phyloP scores from a whole-genome alignment of 2,329 filamentous ascomycete species.

The Escovopsis sp. region DNA sequence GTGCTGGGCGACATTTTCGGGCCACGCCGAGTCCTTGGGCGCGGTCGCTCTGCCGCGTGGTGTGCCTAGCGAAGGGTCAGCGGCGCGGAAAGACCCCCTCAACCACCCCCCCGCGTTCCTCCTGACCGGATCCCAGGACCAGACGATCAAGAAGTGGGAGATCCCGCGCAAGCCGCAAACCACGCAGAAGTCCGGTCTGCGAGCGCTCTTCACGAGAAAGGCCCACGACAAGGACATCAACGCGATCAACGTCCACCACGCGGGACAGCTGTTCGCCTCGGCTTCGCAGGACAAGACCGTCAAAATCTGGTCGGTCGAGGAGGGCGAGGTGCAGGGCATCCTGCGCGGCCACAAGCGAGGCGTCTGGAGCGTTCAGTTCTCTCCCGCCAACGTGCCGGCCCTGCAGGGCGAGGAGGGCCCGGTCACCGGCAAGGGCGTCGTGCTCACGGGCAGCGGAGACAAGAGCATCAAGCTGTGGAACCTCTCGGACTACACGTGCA shows the following conservation, averaged over 20 bases:
- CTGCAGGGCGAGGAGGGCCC: conserved; percentile 58
- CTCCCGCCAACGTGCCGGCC: conserved; percentile 60
- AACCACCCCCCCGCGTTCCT: conserved; percentile 71
- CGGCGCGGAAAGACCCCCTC: conserved; percentile 58
- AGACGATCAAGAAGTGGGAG: conserved; percentile 91
- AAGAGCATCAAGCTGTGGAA: conserved; percentile 96
- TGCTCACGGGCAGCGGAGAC: conserved; percentile 86
- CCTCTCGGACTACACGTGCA: conserved; percentile 77
- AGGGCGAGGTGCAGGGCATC: conserved; percentile 83
- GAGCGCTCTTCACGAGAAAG: conserved; percentile 75
- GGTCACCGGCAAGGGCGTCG: conserved; percentile 63
- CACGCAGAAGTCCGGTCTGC: conserved; percentile 36
- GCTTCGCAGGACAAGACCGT: conserved; percentile 94
- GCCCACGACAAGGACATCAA: conserved; percentile 99
- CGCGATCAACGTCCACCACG: conserved; percentile 67
- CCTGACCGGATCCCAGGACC: conserved; percentile 86
- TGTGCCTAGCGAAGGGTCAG: conserved; percentile 51
- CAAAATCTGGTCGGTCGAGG: conserved; percentile 87
- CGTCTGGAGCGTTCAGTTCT: conserved; percentile 91
- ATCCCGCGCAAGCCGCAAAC: conserved; percentile 42
- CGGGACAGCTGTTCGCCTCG: conserved; percentile 74
- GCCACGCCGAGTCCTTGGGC: conserved; percentile 86
- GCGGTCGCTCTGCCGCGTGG: conserved; percentile 71
- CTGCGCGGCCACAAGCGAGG: conserved; percentile 85
- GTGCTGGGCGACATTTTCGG: conserved; percentile 73